These are phyloP conservation scores for Funneliformis geosporum DNA, from an alignment of 192 early-diverging fungal genomes.

Conservation along the genomic window DNA sequence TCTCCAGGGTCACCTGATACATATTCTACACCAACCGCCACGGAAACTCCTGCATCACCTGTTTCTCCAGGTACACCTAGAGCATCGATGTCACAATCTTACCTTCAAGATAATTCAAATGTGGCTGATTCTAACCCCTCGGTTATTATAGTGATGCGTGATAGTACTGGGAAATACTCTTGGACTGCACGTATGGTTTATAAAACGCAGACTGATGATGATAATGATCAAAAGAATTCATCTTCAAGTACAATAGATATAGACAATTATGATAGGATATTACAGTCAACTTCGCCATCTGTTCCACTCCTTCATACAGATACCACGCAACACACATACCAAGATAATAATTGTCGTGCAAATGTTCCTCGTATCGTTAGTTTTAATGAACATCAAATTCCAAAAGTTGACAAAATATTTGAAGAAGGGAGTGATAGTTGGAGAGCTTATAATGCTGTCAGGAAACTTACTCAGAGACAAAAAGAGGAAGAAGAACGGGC, in stretches of 20 bases:
- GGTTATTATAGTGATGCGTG: slow-evolving; percentile 62
- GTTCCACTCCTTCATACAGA: background rate
- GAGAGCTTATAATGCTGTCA: slow-evolving; percentile 38
- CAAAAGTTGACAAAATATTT: slow-evolving; percentile 41
- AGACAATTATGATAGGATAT: background rate
- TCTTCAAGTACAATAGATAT: background rate
- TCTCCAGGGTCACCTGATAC: background rate
- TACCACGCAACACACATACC: background rate
- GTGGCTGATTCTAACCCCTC: slow-evolving; percentile 41
- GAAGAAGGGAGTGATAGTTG: slow-evolving; percentile 34
- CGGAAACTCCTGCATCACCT: background rate
- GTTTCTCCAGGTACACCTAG: background rate
- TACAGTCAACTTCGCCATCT: background rate
- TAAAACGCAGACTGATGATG: slow-evolving; percentile 5
- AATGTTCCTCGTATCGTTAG: background rate
- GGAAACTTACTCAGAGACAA: slow-evolving; percentile 34
- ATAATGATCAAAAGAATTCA: background rate
- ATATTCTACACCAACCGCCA: background rate
- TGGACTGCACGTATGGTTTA: slow-evolving; percentile 65
- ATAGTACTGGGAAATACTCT: slow-evolving; percentile 70
- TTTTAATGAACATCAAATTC: slow-evolving; percentile 34
- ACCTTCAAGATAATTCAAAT: slow-evolving; percentile 5
- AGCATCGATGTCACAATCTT: background rate
- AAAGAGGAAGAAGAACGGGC: slow-evolving; percentile 22
- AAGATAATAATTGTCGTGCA: background rate